Percentiles rank a stretch among this genome's conserved stretches.
These are phyloP conservation scores for Neonectria ditissima DNA, from an alignment of 2,329 filamentous ascomycete species.

Conservation along the genomic window DNA sequence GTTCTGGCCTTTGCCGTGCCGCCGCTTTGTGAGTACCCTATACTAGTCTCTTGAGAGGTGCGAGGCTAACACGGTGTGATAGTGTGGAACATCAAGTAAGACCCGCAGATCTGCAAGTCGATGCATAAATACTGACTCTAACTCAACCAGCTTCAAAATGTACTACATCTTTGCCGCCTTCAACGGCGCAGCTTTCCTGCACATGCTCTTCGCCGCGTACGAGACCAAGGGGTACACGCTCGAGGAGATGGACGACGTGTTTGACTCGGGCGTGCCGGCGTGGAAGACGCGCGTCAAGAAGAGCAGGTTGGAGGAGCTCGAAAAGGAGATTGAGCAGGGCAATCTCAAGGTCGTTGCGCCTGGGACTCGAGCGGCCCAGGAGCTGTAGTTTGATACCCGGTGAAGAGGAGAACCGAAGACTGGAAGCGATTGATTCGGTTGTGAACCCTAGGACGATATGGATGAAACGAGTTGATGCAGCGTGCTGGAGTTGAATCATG, in stretches of 20 bases:
- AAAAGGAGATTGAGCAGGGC: slow-evolving; percentile 61
- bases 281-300: slow-evolving; percentile 63
- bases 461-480: neutral
- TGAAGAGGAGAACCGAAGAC: neutral
- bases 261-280: slow-evolving; percentile 68
- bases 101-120: neutral
- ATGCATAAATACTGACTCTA: slow-evolving; percentile 2
- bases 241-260: slow-evolving; percentile 82
- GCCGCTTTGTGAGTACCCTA: slow-evolving; percentile 60
- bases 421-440: neutral
- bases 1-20: slow-evolving; percentile 50
- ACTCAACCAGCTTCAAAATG: slow-evolving; percentile 59
- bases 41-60: neutral
- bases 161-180: slow-evolving; percentile 84
- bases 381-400: neutral
- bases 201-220: slow-evolving; percentile 72
- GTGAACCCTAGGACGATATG: neutral
- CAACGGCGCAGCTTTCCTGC: slow-evolving; percentile 74
- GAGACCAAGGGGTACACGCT: slow-evolving; percentile 80
- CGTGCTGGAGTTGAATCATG: neutral
- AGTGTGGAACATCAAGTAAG: slow-evolving; percentile 62
- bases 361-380: neutral
- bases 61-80: slow-evolving; percentile 7
- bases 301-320: slow-evolving; percentile 60
- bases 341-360: slow-evolving; percentile 52